Evolutionary conservation across 1,284 basidiomycete species (phyloP), one percentile per base, ranked within the genome.

Genomic region (Apiotrichum porosum): DNA sequence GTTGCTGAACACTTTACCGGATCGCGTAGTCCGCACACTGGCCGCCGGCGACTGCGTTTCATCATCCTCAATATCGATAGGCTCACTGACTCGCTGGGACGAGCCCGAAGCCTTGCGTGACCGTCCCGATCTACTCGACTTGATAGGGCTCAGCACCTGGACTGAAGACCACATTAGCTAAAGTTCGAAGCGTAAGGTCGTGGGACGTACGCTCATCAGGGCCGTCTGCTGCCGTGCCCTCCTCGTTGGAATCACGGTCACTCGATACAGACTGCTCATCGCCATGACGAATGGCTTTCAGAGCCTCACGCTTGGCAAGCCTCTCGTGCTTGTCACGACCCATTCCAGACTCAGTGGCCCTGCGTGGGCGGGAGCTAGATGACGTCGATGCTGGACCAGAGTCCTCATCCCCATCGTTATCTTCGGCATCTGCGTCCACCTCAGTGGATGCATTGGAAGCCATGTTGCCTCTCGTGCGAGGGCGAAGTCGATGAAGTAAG

Each of bases 401-500:
- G 8, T 28, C 26, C 6, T 6, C 26, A 28, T 49, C 49, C 22
- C 58, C 52, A 23, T 73, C 76, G 52, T 66, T 57, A 33, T 65
- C 70, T 13, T 69, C 75, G 4, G 71, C 75, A 19, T 69, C 76
- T 40, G 73, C 72, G 3, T 74, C 77, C 6, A 75, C 75, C 18
- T 73, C 75, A 3, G 60, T 63, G 6, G 54, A 64, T 24, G 44
- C 52, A 36, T 50, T 62, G 35, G 54, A 63, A 42, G 44, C 42
- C 37, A 44, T 47, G 38, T 48, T 60, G 34, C 37, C 42, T 30
- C 39, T 48, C 10, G 51, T 56, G 9, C 67, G 51, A 8, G 65
- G 54, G 0, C 68, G 58, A n/a, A 69, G 53, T 6, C 64, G 52
- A 6, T 57, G 53, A 5, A 63, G 85, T 78, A 63, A 81, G 78